A percentile compares a stretch with the other conserved stretches of the same genome.
Evolutionary conservation across 495 filamentous ascomycete species (phyloP).

Genomic region (Penicillium goetzii): DNA sequence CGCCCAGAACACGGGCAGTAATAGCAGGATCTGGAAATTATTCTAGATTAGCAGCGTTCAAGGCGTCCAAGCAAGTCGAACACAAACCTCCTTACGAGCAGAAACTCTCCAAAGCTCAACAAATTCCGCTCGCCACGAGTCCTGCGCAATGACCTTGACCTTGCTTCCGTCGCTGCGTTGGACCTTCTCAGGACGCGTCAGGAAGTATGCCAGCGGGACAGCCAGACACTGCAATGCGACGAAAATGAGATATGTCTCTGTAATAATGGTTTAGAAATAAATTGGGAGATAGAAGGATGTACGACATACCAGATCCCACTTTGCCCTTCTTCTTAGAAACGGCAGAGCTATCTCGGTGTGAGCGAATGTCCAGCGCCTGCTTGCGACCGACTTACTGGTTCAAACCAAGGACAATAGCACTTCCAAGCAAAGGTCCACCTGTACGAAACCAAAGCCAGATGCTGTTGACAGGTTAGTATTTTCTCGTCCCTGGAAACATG

Average conservation of each 20-base stretch:
- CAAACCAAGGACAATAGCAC: constrained; percentile 63
- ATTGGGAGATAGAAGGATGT: neutral
- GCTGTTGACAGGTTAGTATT: constrained; percentile 9
- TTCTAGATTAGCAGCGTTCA: constrained; percentile 7
- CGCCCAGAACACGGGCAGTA: constrained; percentile 45
- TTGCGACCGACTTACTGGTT: constrained; percentile 43
- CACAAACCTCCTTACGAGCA: constrained; percentile 31
- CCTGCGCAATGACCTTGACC: constrained; percentile 50
- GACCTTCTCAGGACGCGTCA: constrained; percentile 58
- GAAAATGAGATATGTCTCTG: constrained; percentile 59
- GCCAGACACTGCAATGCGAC: constrained; percentile 62
- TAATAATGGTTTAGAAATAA: neutral
- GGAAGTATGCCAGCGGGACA: constrained; percentile 54
- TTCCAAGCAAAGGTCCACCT: constrained; percentile 62
- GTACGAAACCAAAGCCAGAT: constrained; percentile 66
- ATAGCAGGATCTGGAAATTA: constrained; percentile 30
- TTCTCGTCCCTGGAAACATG: neutral
- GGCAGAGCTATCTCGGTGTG: constrained; percentile 16
- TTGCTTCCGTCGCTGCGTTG: constrained; percentile 58
- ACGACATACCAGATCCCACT: constrained; percentile 31
- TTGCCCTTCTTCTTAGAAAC: constrained; percentile 32
- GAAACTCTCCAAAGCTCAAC: constrained; percentile 36
- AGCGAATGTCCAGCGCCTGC: constrained; percentile 28
- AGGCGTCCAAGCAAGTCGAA: neutral
- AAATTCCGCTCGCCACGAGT: constrained; percentile 45